These are phyloP conservation scores for Xylaria cubensis DNA, from an alignment of 495 filamentous ascomycete genomes.

Conservation along the genomic window DNA sequence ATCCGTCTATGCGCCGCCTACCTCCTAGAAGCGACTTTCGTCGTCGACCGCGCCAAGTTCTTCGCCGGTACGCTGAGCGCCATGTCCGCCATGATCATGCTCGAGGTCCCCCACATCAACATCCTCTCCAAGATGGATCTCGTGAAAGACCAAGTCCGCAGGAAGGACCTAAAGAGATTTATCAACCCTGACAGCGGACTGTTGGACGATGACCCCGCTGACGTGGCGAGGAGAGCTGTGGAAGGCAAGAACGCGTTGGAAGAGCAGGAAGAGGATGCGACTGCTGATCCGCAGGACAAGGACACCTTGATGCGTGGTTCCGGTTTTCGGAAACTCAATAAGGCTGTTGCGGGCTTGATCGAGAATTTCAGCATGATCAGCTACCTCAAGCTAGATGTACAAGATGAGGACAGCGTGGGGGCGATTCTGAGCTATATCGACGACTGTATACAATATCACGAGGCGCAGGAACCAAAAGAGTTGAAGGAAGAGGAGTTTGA, in stretches of 20 bases:
- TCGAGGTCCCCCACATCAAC: conserved; percentile 94
- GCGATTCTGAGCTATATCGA: conserved; percentile 96
- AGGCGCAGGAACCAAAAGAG: conserved; percentile 93
- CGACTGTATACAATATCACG: conserved; percentile 93
- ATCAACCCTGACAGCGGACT: conserved; percentile 80
- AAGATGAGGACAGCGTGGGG: conserved; percentile 91
- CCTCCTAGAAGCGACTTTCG: conserved; percentile 91
- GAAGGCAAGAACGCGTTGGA: conserved; percentile 38
- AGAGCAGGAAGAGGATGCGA: conserved; percentile 45
- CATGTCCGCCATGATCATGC: conserved; percentile 98
- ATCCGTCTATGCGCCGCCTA: conserved; percentile 95
- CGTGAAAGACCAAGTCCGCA: conserved; percentile 79
- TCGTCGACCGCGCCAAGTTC: conserved; percentile 94
- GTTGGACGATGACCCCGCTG: conserved; percentile 72
- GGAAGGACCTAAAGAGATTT: conserved; percentile 85
- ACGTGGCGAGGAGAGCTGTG: conserved; percentile 52
- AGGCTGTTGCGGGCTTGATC: conserved; percentile 84
- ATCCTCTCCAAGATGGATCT: conserved; percentile 97
- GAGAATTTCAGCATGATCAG: conserved; percentile 98
- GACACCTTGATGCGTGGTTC: conserved; percentile 77
- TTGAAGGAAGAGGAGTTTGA: conserved; percentile 78
- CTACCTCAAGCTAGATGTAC: conserved; percentile 86
- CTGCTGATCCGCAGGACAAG: conserved; percentile 62
- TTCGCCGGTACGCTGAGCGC: conserved; percentile 94
- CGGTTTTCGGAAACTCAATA: conserved; percentile 79